Evolutionary conservation across 192 early-diverging fungal genomes (phyloP), one percentile per base, ranked within the genome.

Genomic region (Rhizophagus sp.): DNA sequence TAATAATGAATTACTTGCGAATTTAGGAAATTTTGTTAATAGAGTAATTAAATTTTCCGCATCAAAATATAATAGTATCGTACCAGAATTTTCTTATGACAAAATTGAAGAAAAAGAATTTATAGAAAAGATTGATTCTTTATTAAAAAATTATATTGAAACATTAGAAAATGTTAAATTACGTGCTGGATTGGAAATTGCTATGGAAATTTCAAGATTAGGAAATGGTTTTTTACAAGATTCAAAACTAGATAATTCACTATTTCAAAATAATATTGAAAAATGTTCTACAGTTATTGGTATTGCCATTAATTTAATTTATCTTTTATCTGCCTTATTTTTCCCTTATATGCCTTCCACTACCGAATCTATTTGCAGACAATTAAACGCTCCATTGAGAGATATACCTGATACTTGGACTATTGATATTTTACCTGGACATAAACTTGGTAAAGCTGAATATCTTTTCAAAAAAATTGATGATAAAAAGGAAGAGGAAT

Each of bases 21-120:
- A 99, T 85, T 78, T 97, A 6, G 98, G 98, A 74, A 99, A 99
- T 90, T 96, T 98, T 88, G 94, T 97, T 79, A 99, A 98, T 88
- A 94, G 98, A 79, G 94, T 96, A 36, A 88, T 99, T 84, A 97
- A 97, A 86, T 99, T 98, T 87, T 86, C 96, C 50, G 83, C 87
- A 57, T 88, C 95, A n/a, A 98, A 97, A 84, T 99, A 99, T 84
- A 94, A 91, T 22, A 88, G 92, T n/a, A 83, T 92, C 4, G 82
- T 99, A 27, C 97, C 97, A 9, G 70, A 85, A 2, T 89, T 84
- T 73, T 72, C 80, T 13, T 81, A 89, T 17, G 83, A 88, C 6
- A 89, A 87, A 25, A 88, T 88, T 24, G 70, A 80, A 62, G 96
- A 99, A 81, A 81, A 84, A 75, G 85, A 87, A 65, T 86, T 99